phyloP scores from a whole-genome alignment of 2,329 filamentous ascomycete species.

The Alternaria metachromatica region DNA sequence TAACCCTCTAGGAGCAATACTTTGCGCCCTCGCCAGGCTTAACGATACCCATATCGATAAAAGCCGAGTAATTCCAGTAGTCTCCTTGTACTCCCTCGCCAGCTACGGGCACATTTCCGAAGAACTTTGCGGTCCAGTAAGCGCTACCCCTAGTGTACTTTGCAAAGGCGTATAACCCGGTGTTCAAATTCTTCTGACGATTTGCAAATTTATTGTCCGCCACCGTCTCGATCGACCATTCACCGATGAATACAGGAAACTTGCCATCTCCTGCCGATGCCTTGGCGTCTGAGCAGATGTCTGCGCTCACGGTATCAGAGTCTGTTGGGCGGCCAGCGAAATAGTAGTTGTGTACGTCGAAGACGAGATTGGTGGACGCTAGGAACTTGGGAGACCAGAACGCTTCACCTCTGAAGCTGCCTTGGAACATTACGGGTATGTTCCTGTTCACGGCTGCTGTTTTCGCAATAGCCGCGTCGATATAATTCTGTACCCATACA shows the following conservation, averaged over 20 bases:
- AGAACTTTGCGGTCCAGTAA: not conserved
- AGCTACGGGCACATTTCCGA: not conserved
- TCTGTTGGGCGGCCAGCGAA: constrained; percentile 24
- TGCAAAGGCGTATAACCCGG: not conserved
- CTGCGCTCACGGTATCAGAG: constrained; percentile 12
- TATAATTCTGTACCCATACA: constrained; percentile 44
- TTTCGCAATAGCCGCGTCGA: constrained; percentile 23
- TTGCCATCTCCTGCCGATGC: not conserved
- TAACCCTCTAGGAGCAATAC: not conserved
- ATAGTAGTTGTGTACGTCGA: constrained; percentile 36
- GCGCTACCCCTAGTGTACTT: not conserved
- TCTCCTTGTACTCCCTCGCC: not conserved
- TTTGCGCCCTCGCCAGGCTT: not conserved
- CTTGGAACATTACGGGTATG: constrained; percentile 27
- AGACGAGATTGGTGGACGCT: constrained; percentile 24
- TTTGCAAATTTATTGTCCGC: not conserved
- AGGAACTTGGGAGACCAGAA: constrained; percentile 25
- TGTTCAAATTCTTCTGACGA: not conserved
- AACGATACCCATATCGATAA: not conserved
- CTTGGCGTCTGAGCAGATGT: not conserved
- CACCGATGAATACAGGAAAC: not conserved
- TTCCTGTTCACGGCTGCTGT: constrained; percentile 24
- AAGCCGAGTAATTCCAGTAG: not conserved
- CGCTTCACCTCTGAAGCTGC: constrained; percentile 22
- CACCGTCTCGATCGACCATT: not conserved